Evolutionary conservation across 1,284 basidiomycete genomes (phyloP), one percentile per base, ranked within the genome.

Genomic region (Porogramme epimiltina): DNA sequence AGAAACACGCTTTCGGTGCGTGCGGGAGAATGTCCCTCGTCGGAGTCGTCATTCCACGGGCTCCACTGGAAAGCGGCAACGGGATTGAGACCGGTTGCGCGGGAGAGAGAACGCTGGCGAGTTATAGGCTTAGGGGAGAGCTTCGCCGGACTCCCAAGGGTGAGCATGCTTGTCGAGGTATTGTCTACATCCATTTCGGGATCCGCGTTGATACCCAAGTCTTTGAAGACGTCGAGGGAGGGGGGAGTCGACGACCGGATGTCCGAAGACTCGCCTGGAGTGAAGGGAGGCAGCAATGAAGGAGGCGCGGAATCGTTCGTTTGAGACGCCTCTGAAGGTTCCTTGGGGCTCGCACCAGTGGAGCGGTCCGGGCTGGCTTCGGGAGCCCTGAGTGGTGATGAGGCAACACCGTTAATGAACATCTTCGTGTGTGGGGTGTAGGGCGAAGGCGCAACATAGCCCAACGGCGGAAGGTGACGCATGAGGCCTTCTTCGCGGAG

Each of bases 361-460:
- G 51, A 45, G 16, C n/a, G 41, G 20, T 34, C 42, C n/a, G 45
- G 51, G 25, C 51, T 52, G 4, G 51, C 47, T 34, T 43, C 39
- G 42, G 20, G 19, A 6, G 31, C 45, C 38, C 42, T 45, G 2
- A n/a, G 38, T 6, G 49, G 49, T 2, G 49, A 51, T 13, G 45
- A 8, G 13, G 28, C 22, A 15, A 52, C 25, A 4, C 45, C 45
- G n/a, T 52, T 52, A 36, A 52, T 52, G 41, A 52, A 52, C 51
- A 52, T 52, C 42, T 52, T 47, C 16, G 51, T 52, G 5, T 47
- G 51, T 1, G 51, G 51, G 4, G 51, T 52, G 41, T 36, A 47
- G 8, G 42, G 40, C 31, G 24, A 31, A 6, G 43, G n/a, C n/a
- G n/a, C n/a, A n/a, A n/a, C n/a, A n/a, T n/a, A n/a, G n/a, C n/a